These are phyloP conservation scores for Rostrohypoxylon terebratum DNA, from an alignment of 495 filamentous ascomycete genomes.

Conservation along the genomic window DNA sequence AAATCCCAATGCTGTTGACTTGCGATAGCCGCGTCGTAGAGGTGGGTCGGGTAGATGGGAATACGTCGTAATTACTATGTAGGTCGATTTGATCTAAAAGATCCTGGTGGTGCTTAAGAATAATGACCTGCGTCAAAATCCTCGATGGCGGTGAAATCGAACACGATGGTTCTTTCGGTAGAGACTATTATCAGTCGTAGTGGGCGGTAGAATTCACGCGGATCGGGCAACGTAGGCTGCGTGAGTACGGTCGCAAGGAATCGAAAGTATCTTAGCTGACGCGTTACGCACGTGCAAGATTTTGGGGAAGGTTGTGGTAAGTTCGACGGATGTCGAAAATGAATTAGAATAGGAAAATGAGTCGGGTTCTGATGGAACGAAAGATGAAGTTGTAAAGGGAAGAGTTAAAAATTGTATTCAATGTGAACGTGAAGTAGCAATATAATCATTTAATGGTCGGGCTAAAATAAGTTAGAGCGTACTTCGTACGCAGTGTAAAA, in stretches of 20 bases:
- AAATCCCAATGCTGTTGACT: background rate
- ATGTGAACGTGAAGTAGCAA: conserved; percentile 12
- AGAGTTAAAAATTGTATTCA: background rate
- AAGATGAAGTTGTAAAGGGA: background rate
- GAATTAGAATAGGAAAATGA: background rate
- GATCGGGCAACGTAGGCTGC: conserved; percentile 6
- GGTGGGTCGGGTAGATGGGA: background rate
- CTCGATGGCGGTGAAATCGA: background rate
- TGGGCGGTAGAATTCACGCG: background rate
- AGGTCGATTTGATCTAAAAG: background rate
- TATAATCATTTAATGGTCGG: conserved; percentile 14
- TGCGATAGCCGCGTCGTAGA: background rate
- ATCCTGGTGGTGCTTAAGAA: background rate
- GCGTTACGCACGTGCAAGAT: background rate
- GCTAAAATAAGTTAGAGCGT: conserved; percentile 8
- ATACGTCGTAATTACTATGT: background rate
- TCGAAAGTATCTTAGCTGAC: background rate
- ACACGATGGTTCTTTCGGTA: background rate
- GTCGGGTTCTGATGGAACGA: conserved; percentile 14
- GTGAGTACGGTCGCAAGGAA: background rate
- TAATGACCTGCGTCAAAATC: background rate
- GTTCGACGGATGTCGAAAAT: background rate
- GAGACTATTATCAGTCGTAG: background rate
- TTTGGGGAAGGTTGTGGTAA: background rate
- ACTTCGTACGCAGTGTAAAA: too few relatives aligned